These are phyloP conservation scores for Torrubiella hemipterigena DNA, from an alignment of 2,329 filamentous ascomycete species.

Conservation along the genomic window DNA sequence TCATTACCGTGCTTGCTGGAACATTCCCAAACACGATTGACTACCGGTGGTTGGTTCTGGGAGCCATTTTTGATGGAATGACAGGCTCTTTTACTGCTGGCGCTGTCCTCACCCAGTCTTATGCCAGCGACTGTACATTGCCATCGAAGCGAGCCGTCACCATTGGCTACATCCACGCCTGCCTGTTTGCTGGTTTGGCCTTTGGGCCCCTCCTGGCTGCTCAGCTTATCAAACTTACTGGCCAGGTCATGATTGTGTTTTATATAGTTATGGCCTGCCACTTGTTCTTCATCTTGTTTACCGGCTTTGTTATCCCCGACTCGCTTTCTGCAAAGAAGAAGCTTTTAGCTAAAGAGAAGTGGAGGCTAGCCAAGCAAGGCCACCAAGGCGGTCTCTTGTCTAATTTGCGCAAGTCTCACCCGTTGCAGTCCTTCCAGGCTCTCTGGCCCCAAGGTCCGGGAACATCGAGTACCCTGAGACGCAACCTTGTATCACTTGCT, in stretches of 20 bases:
- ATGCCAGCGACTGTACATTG: conserved; percentile 78
- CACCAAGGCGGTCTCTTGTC: conserved; percentile 15
- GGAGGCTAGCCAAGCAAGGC: conserved; percentile 19
- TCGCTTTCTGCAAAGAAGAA: conserved; percentile 69
- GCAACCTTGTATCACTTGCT: conserved; percentile 74
- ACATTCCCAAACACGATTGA: conserved; percentile 60
- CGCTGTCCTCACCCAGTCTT: conserved; percentile 67
- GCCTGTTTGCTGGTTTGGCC: conserved; percentile 80
- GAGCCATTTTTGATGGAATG: conserved; percentile 68
- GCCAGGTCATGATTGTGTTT: conserved; percentile 69
- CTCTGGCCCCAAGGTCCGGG: conserved; percentile 61
- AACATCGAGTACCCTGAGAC: conserved; percentile 46
- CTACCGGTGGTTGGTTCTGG: conserved; percentile 69
- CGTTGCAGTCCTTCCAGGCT: conserved; percentile 66
- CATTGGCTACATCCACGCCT: conserved; percentile 85
- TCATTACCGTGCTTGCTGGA: conserved; percentile 67
- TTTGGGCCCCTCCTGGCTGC: conserved; percentile 74
- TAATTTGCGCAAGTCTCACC: conserved; percentile 40
- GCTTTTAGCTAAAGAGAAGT: conserved; percentile 55
- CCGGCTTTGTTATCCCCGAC: conserved; percentile 67
- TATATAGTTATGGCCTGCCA: conserved; percentile 69
- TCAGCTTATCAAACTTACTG: conserved; percentile 65
- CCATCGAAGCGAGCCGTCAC: conserved; percentile 68
- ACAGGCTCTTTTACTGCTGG: conserved; percentile 81
- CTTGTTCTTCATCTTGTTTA: conserved; percentile 57